phyloP scores from a whole-genome alignment of 108 stramenopile species.

The Fragilariopsis cylindrus region DNA sequence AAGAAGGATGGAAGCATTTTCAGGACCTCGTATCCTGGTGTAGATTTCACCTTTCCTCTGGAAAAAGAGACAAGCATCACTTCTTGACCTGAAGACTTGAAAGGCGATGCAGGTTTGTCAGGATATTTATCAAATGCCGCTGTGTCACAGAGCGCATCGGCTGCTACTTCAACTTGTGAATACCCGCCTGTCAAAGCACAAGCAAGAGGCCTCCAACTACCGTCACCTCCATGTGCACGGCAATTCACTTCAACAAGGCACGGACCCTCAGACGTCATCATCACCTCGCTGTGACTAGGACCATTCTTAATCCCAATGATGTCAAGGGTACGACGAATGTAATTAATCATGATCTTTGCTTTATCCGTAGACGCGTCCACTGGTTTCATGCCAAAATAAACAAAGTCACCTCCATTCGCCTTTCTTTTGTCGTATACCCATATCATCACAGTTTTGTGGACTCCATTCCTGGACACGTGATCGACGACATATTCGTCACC shows the following conservation, averaged over 20 bases:
- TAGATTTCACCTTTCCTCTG: slow-evolving; percentile 64
- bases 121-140: slow-evolving; percentile 53
- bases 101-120: slow-evolving; percentile 57
- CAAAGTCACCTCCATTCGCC: slow-evolving; percentile 83
- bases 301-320: slow-evolving; percentile 69
- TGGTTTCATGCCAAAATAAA: slow-evolving; percentile 76
- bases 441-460: slow-evolving; percentile 87
- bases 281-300: slow-evolving; percentile 72
- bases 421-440: slow-evolving; percentile 94
- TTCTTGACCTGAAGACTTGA: slow-evolving; percentile 65
- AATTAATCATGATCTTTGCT: slow-evolving; percentile 76
- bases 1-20: slow-evolving; percentile 70
- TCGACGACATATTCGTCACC: slow-evolving; percentile 93
- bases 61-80: slow-evolving; percentile 66
- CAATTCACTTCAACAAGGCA: slow-evolving; percentile 96
- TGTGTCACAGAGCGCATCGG: slow-evolving; percentile 77
- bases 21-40: slow-evolving; percentile 76
- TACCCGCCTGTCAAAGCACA: slow-evolving; percentile 71
- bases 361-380: slow-evolving; percentile 63
- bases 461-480: slow-evolving; percentile 78
- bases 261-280: slow-evolving; percentile 79
- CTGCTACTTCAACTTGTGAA: slow-evolving; percentile 75
- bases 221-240: slow-evolving; percentile 94
- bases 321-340: slow-evolving; percentile 68
- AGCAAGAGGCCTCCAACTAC: slow-evolving; percentile 85